Evolutionary conservation across 2,329 filamentous ascomycete species (phyloP).

Genomic region (Cordyceps sp.): DNA sequence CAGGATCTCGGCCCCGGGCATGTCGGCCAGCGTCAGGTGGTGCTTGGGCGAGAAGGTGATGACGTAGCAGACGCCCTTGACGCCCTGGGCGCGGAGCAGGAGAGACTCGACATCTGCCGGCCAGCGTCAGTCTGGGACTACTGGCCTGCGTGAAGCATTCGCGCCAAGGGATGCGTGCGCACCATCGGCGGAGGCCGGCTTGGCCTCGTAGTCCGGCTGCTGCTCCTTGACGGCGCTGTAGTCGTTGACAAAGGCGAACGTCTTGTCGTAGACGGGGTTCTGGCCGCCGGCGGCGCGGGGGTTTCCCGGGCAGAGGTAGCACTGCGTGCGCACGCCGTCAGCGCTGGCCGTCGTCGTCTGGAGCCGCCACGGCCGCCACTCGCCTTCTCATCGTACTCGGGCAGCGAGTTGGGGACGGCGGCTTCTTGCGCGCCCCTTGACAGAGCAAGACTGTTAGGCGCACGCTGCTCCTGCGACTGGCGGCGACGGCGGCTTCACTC

Average conservation of each 20-base stretch:
- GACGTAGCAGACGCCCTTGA: constrained; percentile 93
- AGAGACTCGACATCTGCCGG: constrained; percentile 51
- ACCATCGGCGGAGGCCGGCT: constrained; percentile 19
- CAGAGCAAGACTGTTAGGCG: constrained; percentile 1
- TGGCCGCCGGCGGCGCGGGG: constrained; percentile 68
- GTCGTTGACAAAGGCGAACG: constrained; percentile 93
- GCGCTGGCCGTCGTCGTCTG: neutral
- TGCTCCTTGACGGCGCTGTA: constrained; percentile 93
- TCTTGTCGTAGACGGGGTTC: constrained; percentile 75
- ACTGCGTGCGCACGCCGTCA: constrained; percentile 37
- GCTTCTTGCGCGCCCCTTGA: constrained; percentile 70
- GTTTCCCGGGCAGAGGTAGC: constrained; percentile 90
- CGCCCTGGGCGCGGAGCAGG: constrained; percentile 67
- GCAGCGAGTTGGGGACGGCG: constrained; percentile 50
- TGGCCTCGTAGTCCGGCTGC: constrained; percentile 57
- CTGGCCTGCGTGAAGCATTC: too few relatives aligned
- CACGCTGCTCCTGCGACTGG: neutral
- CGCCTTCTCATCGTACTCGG: constrained; percentile 64
- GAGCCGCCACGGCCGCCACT: constrained; percentile 6
- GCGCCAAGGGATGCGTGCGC: too few relatives aligned
- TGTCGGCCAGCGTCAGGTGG: constrained; percentile 83
- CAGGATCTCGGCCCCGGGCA: constrained; percentile 58
- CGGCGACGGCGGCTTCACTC: constrained; percentile 11
- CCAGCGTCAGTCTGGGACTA: too few relatives aligned
- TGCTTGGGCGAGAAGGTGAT: constrained; percentile 86